A percentile compares a stretch with the other conserved stretches of the same genome.
These are phyloP conservation scores for Cytospora chrysosperma DNA, from an alignment of 2,329 filamentous ascomycete genomes.

Conservation along the genomic window DNA sequence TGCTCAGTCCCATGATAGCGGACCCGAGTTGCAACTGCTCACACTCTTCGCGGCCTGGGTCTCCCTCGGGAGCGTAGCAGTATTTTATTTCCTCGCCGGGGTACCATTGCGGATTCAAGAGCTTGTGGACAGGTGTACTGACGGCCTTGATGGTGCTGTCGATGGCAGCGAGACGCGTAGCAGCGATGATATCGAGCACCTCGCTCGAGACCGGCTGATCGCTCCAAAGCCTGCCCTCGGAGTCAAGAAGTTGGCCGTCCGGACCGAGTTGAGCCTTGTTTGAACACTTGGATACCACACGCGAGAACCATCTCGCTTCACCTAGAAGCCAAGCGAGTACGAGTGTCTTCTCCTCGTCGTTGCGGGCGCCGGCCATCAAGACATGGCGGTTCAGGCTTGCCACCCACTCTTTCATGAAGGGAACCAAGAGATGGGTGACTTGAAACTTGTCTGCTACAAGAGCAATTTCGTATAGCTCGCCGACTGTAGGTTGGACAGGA, in stretches of 20 bases:
- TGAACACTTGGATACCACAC: conserved; percentile 25
- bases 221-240: conserved; percentile 25
- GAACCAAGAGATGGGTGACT: conserved; percentile 26
- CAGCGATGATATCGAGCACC: conserved; percentile 26
- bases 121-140: conserved; percentile 17
- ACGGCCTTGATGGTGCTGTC: conserved; percentile 23
- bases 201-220: conserved; percentile 21
- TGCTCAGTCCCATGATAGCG: conserved; percentile 25
- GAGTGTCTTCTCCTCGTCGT: conserved; percentile 27
- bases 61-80: conserved; percentile 26
- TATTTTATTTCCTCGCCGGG: conserved; percentile 14
- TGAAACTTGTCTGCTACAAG: conserved; percentile 27
- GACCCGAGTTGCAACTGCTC: conserved; percentile 29
- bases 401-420: conserved; percentile 27
- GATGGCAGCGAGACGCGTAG: conserved; percentile 21
- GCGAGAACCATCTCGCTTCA: conserved; percentile 26
- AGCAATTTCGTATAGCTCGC: conserved; percentile 27
- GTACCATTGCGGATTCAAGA: conserved; percentile 22
- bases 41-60: conserved; percentile 26
- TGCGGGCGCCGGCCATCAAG: conserved; percentile 10
- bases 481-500: conserved; percentile 17
- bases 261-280: conserved; percentile 24
- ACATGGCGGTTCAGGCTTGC: conserved; percentile 20
- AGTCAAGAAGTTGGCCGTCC: conserved; percentile 24
- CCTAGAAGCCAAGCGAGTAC: conserved; percentile 28